These are phyloP conservation scores for Fusarium clavum DNA, from an alignment of 2,329 filamentous ascomycete genomes.

Conservation along the genomic window DNA sequence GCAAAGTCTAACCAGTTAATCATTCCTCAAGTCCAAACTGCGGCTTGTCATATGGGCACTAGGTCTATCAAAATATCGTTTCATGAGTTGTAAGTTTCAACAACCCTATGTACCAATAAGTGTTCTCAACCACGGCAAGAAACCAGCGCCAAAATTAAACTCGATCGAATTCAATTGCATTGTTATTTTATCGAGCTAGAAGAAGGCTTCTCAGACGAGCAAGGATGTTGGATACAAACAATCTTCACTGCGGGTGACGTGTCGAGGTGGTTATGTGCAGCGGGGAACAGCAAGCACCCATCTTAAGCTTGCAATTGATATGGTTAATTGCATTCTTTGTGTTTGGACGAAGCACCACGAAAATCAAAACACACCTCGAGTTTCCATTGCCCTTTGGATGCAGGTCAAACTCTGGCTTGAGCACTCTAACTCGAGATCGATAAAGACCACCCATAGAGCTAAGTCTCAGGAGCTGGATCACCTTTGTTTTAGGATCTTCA, in stretches of 20 bases:
- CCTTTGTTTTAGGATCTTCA: neutral
- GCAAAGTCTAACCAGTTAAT: neutral
- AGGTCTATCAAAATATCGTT: neutral
- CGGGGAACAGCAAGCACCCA: constrained; percentile 39
- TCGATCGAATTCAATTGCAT: neutral
- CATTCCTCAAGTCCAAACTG: neutral
- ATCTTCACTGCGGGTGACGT: constrained; percentile 10
- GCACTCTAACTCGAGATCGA: neutral
- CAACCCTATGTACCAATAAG: neutral
- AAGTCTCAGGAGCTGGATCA: neutral
- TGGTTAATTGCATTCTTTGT: constrained; percentile 15
- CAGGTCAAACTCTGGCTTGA: neutral
- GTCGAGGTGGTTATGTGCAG: constrained; percentile 30
- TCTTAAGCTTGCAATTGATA: constrained; percentile 10
- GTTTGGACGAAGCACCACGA: neutral
- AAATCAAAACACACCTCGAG: neutral
- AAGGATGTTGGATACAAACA: constrained; percentile 11
- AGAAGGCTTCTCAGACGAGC: neutral
- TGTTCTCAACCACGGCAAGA: neutral
- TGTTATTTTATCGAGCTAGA: neutral
- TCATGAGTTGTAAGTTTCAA: neutral
- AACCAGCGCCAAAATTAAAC: neutral
- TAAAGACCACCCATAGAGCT: neutral
- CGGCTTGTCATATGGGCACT: neutral
- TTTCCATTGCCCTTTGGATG: neutral